Evolutionary conservation across 495 filamentous ascomycete species (phyloP), one percentile per base, ranked within the genome.

Genomic region (Trichocladium uniseriatum): DNA sequence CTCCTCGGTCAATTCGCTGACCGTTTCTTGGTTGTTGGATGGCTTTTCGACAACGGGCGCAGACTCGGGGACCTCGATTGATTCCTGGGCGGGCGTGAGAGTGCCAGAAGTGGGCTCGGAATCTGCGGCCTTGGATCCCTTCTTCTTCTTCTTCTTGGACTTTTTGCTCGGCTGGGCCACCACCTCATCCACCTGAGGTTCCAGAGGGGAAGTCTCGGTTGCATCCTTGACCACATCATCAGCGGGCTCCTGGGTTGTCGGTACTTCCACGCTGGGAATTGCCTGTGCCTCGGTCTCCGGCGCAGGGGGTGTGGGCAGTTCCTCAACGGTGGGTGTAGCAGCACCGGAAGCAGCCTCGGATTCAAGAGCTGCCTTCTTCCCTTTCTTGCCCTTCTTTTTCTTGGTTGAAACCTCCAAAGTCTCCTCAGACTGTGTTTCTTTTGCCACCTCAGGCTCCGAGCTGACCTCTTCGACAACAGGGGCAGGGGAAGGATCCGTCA

Each of bases 111-210:
- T n/a, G n/a, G 22, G 29, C 8, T 48, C 44, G n/a, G 43, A 37
- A 2, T 52, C 29, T 1, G 8, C 28, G 37, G 27, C 43, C 45
- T 42, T 49, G 18, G 45, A 34, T 1, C 49, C 55, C 43, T 37
- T 45, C 38, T 55, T 52, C 18, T 61, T 59, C 44, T 61, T 57
- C 37, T 63, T 63, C 46, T 57, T 59, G 10, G 50, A n/a, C n/a
- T n/a, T n/a, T n/a, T n/a, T n/a, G n/a, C n/a, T n/a, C n/a, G n/a
- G n/a, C n/a, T n/a, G n/a, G n/a, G n/a, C n/a, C n/a, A n/a, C n/a
- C n/a, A n/a, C n/a, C n/a, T n/a, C n/a, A n/a, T n/a, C n/a, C n/a
- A n/a, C n/a, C n/a, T n/a, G n/a, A n/a, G n/a, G n/a, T n/a, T n/a
- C n/a, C n/a, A n/a, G n/a, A n/a, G n/a, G n/a, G n/a, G n/a, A n/a